A percentile compares a stretch with the other conserved stretches of the same genome.
phyloP scores from a whole-genome alignment of 352 stramenopile genomes.

The Globisporangium barbulae region DNA sequence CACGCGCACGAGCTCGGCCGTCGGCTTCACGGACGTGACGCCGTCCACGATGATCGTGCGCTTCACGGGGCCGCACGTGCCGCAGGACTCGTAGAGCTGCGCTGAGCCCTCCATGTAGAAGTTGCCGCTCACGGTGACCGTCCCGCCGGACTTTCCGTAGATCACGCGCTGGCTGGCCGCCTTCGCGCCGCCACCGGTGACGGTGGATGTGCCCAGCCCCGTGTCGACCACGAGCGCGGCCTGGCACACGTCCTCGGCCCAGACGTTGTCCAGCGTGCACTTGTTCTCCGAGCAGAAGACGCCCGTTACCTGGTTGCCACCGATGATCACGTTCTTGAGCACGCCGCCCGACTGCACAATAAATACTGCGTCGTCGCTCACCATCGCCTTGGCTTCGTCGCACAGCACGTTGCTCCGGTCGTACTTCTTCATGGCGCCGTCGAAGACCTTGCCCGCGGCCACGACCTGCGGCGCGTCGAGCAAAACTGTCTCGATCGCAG shows the following conservation, averaged over 20 bases:
- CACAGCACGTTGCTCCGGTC: conserved; percentile 53
- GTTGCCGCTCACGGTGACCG: conserved; percentile 45
- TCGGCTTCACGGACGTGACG: conserved; percentile 50
- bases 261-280: conserved; percentile 57
- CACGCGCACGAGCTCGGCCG: conserved; percentile 51
- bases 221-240: conserved; percentile 46
- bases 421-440: conserved; percentile 60
- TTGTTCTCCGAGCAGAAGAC: conserved; percentile 61
- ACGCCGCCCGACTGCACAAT: conserved; percentile 53
- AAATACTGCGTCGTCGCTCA: conserved; percentile 49
- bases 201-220: conserved; percentile 48
- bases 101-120: conserved; percentile 52
- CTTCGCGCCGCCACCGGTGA: conserved; percentile 52
- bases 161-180: conserved; percentile 41
- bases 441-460: conserved; percentile 34
- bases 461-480: conserved; percentile 29
- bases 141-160: conserved; percentile 41
- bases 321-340: conserved; percentile 65
- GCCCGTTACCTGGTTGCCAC: conserved; percentile 34
- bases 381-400: conserved; percentile 28
- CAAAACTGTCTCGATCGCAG: conserved; percentile 32
- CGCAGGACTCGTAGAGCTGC: conserved; percentile 56
- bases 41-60: conserved; percentile 44
- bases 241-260: conserved; percentile 54
- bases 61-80: conserved; percentile 61